These are phyloP conservation scores for Parathielavia appendiculata DNA, from an alignment of 495 filamentous ascomycete genomes.

Conservation along the genomic window DNA sequence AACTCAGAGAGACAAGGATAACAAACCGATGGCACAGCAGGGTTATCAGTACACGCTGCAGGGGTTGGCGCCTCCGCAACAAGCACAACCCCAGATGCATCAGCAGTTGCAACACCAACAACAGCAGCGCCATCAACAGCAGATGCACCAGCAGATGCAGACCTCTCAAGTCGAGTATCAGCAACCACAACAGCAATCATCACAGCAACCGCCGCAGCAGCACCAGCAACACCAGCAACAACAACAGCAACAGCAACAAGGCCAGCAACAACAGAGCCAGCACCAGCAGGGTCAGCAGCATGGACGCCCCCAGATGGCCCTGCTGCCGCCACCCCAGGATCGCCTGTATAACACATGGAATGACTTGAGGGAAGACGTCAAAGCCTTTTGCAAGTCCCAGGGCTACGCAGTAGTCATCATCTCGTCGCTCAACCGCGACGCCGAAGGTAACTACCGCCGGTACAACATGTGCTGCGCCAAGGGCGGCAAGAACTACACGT, in stretches of 20 bases:
- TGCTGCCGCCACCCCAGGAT: conserved; percentile 33
- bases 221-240: conserved; percentile 12
- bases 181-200: conserved; percentile 7
- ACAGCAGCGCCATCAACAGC: neutral
- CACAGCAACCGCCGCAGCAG: neutral
- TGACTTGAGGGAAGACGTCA: conserved; percentile 26
- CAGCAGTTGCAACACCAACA: conserved; percentile 6
- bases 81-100: neutral
- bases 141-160: conserved; percentile 13
- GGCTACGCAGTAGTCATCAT: conserved; percentile 34
- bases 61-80: neutral
- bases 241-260: conserved; percentile 20
- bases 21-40: conserved; percentile 4
- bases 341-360: conserved; percentile 31
- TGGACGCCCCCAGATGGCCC: conserved; percentile 34
- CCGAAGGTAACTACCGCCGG: conserved; percentile 31
- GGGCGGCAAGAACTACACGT: conserved; percentile 35
- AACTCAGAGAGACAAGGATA: too few species aligned
- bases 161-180: neutral
- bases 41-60: neutral
- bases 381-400: conserved; percentile 30
- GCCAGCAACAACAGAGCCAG: conserved; percentile 11
- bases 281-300: conserved; percentile 21
- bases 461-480: conserved; percentile 38
- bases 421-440: conserved; percentile 33